A percentile compares a stretch with the other conserved stretches of the same genome.
These are phyloP conservation scores for Metarhizium album DNA, from an alignment of 2,329 filamentous ascomycete species.

Conservation along the genomic window DNA sequence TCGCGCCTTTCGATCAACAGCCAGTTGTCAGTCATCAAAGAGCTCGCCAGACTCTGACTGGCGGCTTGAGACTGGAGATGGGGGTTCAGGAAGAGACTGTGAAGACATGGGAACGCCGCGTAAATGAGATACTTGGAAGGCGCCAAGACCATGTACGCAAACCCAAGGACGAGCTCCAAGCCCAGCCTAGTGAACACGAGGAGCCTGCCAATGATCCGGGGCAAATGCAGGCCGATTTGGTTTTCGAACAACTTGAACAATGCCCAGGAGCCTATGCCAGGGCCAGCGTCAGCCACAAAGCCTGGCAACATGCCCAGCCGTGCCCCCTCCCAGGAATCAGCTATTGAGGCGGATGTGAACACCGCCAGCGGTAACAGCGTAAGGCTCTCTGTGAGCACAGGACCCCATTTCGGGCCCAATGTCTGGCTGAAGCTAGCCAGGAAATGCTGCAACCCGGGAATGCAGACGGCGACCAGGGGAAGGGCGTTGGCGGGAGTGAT, in stretches of 20 bases:
- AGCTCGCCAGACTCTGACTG: slow-evolving; percentile 52
- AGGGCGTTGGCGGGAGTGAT: slow-evolving; percentile 43
- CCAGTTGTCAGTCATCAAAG: slow-evolving; percentile 56
- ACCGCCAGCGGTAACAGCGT: slow-evolving; percentile 60
- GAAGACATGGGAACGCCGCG: slow-evolving; percentile 60
- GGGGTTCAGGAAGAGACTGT: slow-evolving; percentile 61
- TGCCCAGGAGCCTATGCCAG: slow-evolving; percentile 55
- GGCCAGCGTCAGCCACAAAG: slow-evolving; percentile 50
- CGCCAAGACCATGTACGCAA: slow-evolving; percentile 52
- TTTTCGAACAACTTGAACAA: slow-evolving; percentile 46
- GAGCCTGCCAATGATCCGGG: slow-evolving; percentile 46
- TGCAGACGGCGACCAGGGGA: slow-evolving; percentile 64
- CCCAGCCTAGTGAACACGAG: slow-evolving; percentile 60
- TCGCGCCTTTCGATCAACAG: slow-evolving; percentile 71
- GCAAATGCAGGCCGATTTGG: slow-evolving; percentile 27
- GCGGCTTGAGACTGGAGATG: slow-evolving; percentile 56
- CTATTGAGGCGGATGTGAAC: slow-evolving; percentile 53
- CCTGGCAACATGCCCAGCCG: slow-evolving; percentile 44
- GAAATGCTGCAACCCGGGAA: slow-evolving; percentile 62
- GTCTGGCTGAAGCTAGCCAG: slow-evolving; percentile 55
- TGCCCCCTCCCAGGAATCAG: slow-evolving; percentile 52
- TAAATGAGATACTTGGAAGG: slow-evolving; percentile 59
- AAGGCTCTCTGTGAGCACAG: slow-evolving; percentile 60
- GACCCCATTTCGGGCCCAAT: slow-evolving; percentile 62
- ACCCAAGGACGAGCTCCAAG: slow-evolving; percentile 57